Conservation (phyloP, 2,329 filamentous ascomycete species). For the Penicillium sp. region DNA sequence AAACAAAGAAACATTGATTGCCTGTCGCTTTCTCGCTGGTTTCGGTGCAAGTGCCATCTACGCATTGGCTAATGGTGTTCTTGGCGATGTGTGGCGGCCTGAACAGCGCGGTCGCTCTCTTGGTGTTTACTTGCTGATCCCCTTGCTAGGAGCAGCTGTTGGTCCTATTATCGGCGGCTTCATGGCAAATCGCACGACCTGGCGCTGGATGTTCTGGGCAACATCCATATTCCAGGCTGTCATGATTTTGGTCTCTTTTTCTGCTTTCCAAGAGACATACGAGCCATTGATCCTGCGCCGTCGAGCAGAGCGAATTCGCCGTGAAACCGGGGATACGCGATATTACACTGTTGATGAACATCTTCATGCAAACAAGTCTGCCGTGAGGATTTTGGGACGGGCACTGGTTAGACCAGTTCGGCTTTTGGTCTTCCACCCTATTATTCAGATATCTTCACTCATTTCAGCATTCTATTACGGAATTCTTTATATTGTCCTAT, state of each 20-base stretch:
- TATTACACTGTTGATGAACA: slow-evolving; percentile 24
- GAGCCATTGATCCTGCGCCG: slow-evolving; percentile 62
- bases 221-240: slow-evolving; percentile 63
- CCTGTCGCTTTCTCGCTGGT: slow-evolving; percentile 56
- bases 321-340: slow-evolving; percentile 33
- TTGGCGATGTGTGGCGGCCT: slow-evolving; percentile 58
- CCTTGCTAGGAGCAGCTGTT: slow-evolving; percentile 52
- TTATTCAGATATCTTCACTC: slow-evolving; percentile 58
- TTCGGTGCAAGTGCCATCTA: slow-evolving; percentile 56
- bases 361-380: slow-evolving; percentile 9
- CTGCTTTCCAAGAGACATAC: slow-evolving; percentile 65
- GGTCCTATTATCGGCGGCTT: slow-evolving; percentile 64
- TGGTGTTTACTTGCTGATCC: slow-evolving; percentile 61
- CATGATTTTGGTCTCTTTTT: slow-evolving; percentile 63
- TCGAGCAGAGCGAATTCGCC: slow-evolving; percentile 56
- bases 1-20: slow-evolving; percentile 53
- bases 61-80: slow-evolving; percentile 40
- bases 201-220: slow-evolving; percentile 49
- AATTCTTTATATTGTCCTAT: slow-evolving; percentile 63
- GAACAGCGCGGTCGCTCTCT: slow-evolving; percentile 64
- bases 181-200: slow-evolving; percentile 52
- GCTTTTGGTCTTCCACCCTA: slow-evolving; percentile 60
- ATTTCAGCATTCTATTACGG: slow-evolving; percentile 63
- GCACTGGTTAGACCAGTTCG: slow-evolving; percentile 58
- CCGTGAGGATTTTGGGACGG: slow-evolving; percentile 16